phyloP scores from a whole-genome alignment of 179 eudicot species.

The Actinidia arguta region DNA sequence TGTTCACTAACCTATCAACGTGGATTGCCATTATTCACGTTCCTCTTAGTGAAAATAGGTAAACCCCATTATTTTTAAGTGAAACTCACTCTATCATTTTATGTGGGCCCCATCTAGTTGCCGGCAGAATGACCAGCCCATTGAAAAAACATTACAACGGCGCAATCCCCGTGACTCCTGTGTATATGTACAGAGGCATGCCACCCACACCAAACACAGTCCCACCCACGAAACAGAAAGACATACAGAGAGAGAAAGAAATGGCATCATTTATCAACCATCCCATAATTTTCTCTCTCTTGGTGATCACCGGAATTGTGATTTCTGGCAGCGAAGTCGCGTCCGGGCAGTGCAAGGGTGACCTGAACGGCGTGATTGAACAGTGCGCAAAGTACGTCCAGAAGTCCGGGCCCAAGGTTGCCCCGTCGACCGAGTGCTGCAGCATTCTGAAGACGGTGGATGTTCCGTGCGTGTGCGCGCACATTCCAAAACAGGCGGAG shows the following conservation, averaged over 20 bases:
- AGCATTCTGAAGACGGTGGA: slow-evolving; percentile 47
- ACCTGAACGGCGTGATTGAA: slow-evolving; percentile 50
- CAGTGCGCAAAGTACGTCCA: slow-evolving; percentile 55
- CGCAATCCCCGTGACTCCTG: neutral
- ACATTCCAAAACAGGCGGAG: slow-evolving; percentile 47
- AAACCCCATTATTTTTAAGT: no score
- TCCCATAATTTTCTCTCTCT: neutral
- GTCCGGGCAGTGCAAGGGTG: slow-evolving; percentile 61
- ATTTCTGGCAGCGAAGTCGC: slow-evolving; percentile 20
- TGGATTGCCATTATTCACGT: no score
- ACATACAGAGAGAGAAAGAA: neutral
- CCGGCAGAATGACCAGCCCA: no score
- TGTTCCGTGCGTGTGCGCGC: slow-evolving; percentile 54
- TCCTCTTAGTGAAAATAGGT: no score
- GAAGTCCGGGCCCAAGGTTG: slow-evolving; percentile 40
- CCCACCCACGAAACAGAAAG: neutral
- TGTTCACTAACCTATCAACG: no score
- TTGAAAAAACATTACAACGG: no score
- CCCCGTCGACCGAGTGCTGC: slow-evolving; percentile 59
- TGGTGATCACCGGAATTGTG: slow-evolving; percentile 14
- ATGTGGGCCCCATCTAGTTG: no score
- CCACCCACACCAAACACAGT: neutral
- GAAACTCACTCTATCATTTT: no score
- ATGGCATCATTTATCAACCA: slow-evolving; percentile 22
- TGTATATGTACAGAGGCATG: neutral